Evolutionary conservation across 139 green algal species (phyloP).

Genomic region (Chlorella sp.): DNA sequence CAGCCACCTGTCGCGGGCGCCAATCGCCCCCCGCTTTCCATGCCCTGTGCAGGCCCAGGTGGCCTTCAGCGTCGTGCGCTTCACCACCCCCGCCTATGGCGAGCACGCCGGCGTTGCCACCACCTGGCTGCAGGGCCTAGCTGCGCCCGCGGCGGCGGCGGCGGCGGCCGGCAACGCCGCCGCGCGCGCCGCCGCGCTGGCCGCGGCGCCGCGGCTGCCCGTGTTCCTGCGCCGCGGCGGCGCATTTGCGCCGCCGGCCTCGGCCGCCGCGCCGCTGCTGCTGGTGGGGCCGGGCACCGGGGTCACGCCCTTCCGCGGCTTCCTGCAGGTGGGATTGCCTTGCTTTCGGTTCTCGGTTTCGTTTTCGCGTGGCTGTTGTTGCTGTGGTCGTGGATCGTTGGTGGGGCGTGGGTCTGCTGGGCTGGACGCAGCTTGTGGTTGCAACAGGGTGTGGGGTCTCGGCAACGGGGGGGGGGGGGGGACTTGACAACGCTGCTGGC

Average conservation of each 20-base stretch:
- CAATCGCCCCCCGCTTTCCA: neutral
- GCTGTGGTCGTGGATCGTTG: too few relatives aligned
- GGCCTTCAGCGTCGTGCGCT: conserved; percentile 80
- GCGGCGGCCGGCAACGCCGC: neutral
- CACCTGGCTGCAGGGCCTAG: conserved; percentile 73
- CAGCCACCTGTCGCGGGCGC: too few relatives aligned
- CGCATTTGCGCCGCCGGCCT: conserved; percentile 56
- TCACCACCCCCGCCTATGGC: conserved; percentile 47
- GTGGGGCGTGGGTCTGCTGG: too few relatives aligned
- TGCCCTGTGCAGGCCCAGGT: conserved; percentile 41
- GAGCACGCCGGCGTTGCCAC: conserved; percentile 74
- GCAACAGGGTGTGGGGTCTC: too few relatives aligned
- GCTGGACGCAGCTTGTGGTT: too few relatives aligned
- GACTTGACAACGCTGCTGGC: too few relatives aligned
- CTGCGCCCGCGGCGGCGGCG: conserved; percentile 10
- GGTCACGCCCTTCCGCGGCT: conserved; percentile 84
- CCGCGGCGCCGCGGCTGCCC: conserved; percentile 4
- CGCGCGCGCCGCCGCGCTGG: neutral
- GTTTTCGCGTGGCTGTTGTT: too few relatives aligned
- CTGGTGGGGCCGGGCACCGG: conserved; percentile 84
- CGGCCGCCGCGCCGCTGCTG: conserved; percentile 56
- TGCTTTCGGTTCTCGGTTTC: too few relatives aligned
- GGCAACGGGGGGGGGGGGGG: too few relatives aligned
- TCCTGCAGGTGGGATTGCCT: too few relatives aligned
- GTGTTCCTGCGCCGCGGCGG: conserved; percentile 44